Conservation (phyloP, 768 basidiomycete genomes). For the Lactarius sanguifluus region DNA sequence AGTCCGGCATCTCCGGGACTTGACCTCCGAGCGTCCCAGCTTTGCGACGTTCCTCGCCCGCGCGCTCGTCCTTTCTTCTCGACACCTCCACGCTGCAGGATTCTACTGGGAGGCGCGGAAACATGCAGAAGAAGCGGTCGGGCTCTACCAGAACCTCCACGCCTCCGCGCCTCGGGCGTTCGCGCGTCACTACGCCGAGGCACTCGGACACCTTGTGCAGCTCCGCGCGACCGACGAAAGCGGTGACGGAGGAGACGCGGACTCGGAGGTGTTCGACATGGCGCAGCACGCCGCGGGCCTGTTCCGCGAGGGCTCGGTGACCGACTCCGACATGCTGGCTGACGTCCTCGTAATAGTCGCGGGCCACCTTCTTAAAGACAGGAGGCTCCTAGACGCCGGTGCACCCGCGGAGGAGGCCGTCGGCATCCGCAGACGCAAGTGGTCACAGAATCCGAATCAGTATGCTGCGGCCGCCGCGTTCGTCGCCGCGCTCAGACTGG, state of each 20-base stretch:
- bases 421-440: slow-evolving; percentile 7
- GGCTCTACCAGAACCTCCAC: slow-evolving; percentile 7
- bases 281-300: slow-evolving; percentile 18
- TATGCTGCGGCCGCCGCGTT: not conserved
- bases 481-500: slow-evolving; percentile 16
- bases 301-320: slow-evolving; percentile 19
- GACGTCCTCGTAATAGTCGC: slow-evolving; percentile 19
- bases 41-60: slow-evolving; percentile 11
- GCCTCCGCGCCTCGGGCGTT: slow-evolving; percentile 10
- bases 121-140: slow-evolving; percentile 17
- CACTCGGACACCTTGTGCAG: slow-evolving; percentile 17
- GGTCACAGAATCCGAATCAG: not conserved
- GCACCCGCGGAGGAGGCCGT: slow-evolving; percentile 16
- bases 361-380: not conserved
- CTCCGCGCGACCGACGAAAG: not conserved
- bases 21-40: slow-evolving; percentile 16
- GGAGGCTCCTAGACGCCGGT: not conserved
- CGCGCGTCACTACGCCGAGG: slow-evolving; percentile 20
- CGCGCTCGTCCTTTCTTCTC: slow-evolving; percentile 15
- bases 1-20: slow-evolving; percentile 10
- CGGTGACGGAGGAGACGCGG: not conserved
- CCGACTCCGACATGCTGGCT: slow-evolving; percentile 16
- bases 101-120: slow-evolving; percentile 22
- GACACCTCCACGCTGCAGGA: slow-evolving; percentile 13
- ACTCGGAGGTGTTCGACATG: slow-evolving; percentile 19